Evolutionary conservation across 257 asterid genomes (phyloP), one percentile per base, ranked within the genome.

Genomic region (Hygrophila difformis): DNA sequence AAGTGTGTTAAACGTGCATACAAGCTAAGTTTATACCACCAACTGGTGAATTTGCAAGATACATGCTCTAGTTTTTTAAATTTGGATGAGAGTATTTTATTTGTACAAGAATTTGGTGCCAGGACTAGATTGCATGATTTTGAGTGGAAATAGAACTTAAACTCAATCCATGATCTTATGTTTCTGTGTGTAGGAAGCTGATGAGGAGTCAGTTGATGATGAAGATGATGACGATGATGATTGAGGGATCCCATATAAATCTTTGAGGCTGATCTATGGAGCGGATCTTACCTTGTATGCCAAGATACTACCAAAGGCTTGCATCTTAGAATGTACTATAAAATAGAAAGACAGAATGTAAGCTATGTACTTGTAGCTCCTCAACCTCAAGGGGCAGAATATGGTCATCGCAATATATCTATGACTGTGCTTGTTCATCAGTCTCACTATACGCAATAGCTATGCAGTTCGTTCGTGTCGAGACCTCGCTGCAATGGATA

Each of bases 191-290:
- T 69, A 77, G 81, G 87, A 76, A 51, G 73, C 21, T 1, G 63
- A 52, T 4, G 77, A 65, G 0, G 69, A 67, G 0, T 74, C 53
- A 5, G 78, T 43, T 1, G 76, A 56, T 0, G 73, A 44, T 0
- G 72, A 61, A 0, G 73, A 71, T 0, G 84, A 73, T 0, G 80
- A 65, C 0, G 81, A 71, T 4, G 82, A 76, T 2, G 77, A 65
- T 13, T 74, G 76, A 76, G 53, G 33, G 40, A 21, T 1, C 18
- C 5, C 6, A 41, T 39, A 19, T n/a, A 29, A 41, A 39, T 26
- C 45, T 53, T 44, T 66, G 14, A 52, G 47, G 61, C 38, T 24
- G 51, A 46, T 57, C 11, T 34, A 41, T 17, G 55, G 23, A 51
- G 36, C 39, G 45, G 47, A 59, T 57, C 21, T 31, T 63, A 62